Evolutionary conservation across 2,329 filamentous ascomycete species (phyloP), one percentile per base, ranked within the genome.

Genomic region (Colletotrichum magnum): DNA sequence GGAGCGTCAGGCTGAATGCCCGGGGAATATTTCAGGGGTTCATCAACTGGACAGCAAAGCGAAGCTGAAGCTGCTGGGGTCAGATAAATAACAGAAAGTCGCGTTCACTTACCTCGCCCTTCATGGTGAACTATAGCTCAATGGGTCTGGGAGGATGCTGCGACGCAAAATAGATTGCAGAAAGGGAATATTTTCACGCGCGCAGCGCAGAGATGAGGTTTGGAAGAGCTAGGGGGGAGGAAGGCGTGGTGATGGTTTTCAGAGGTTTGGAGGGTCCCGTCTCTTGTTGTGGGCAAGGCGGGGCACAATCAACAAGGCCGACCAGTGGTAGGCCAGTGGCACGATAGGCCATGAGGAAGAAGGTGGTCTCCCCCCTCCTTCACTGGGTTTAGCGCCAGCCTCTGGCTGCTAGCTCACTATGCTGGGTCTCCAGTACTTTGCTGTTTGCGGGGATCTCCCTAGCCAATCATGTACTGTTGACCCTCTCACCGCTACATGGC

Each of bases 71-170:
- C 21, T 16, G 39, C 18, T 36, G 64, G 32, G 32, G 32, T 36
- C 10, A 10, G 32, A 36, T 48, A 47, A 52, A 65, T 73, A 60
- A 64, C 69, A 51, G 52, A 36, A 36, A 57, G 28, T 15, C 51
- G 51, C 32, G 43, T 62, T 21, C 13, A 81, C 86, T 79, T 79
- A 88, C 86, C 84, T 88, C 86, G 81, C 86, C 86, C 84, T 87
- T 88, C 86, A 88, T 88, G 76, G 72, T 86, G 79, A 72, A 73
- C 36, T n/a, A 39, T 71, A 64, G 67, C 72, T 71, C 64, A 60
- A 66, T 63, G 68, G 72, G 39, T 66, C 69, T 69, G 63, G 66
- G 61, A 69, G 71, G 71, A 69, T 68, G 64, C 69, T 72, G 71
- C 66, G 71, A 69, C 62, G 50, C 66, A 69, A 66, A 39, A 53